phyloP scores from a whole-genome alignment of 2,329 filamentous ascomycete species.

The Calonectria honghensis region DNA sequence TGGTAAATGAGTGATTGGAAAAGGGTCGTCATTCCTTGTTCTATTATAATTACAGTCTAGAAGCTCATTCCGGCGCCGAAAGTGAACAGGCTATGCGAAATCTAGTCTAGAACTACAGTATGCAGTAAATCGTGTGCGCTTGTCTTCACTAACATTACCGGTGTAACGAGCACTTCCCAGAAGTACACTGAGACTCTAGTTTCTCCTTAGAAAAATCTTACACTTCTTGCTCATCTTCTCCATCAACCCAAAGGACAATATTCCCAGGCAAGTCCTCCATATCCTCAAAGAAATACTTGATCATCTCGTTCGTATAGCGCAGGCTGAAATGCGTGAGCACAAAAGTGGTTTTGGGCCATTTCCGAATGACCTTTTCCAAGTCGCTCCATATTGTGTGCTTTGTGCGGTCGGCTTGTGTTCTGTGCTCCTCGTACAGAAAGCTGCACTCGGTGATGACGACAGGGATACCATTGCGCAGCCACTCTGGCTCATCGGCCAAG shows the following conservation, averaged over 20 bases:
- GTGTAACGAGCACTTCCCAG: not conserved
- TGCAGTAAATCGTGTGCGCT: not conserved
- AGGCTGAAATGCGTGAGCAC: slow-evolving; percentile 70
- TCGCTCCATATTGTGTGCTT: slow-evolving; percentile 69
- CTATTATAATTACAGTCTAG: not conserved
- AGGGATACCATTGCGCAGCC: slow-evolving; percentile 62
- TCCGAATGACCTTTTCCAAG: slow-evolving; percentile 65
- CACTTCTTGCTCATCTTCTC: slow-evolving; percentile 51
- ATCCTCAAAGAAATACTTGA: slow-evolving; percentile 64
- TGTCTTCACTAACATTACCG: not conserved
- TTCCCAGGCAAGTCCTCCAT: slow-evolving; percentile 64
- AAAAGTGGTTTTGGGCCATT: slow-evolving; percentile 66
- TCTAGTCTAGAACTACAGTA: not conserved
- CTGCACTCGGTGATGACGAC: slow-evolving; percentile 72
- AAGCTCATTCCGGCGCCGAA: not conserved
- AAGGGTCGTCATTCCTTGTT: not conserved
- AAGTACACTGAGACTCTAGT: not conserved
- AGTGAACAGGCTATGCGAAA: not conserved
- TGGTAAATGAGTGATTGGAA: too few relatives aligned
- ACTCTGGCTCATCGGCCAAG: slow-evolving; percentile 62
- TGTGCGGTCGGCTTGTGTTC: slow-evolving; percentile 65
- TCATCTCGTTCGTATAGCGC: slow-evolving; percentile 64
- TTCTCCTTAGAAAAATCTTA: not conserved
- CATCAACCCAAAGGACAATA: slow-evolving; percentile 69
- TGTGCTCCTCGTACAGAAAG: slow-evolving; percentile 66